Evolutionary conservation across 83 land plant genomes (phyloP), one percentile per base, ranked within the genome.

Genomic region (Picea abies): DNA sequence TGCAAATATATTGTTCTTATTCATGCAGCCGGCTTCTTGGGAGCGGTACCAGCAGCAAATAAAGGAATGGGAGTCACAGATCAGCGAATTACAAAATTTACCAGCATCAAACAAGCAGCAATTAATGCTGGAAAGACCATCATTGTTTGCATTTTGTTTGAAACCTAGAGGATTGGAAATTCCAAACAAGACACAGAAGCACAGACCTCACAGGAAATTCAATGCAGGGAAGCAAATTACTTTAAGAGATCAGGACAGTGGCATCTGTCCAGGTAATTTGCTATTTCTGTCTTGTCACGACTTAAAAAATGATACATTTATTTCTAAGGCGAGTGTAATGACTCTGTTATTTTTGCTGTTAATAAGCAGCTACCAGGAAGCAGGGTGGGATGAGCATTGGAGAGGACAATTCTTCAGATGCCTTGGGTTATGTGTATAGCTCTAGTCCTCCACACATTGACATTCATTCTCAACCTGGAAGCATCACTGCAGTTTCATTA

Each of bases 71-170:
- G 95, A 95, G 86, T 82, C 79, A 47, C 82, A 89, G 29, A 69
- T 92, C 81, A 72, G 79, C 60, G 86, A 82, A 76, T 37, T 77
- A 16, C 87, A 83, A 60, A 63, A 61, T 44, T 58, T 73, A 32
- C 84, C 90, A 4, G 83, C 84, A 65, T 90, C 86, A 60, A 88
- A 79, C 72, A 82, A 82, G 58, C 93, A 72, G 39, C 95, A 88
- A 60, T 67, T 44, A 44, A n/a, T 63, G 32, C 69, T 77, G 22
- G 89, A 93, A 77, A 93, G 87, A 52, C 99, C 99, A 41, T 88
- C 91, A 20, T 89, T 91, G 94, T 94, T 95, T 91, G 96, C 99
- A 25, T 97, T 97, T 82, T 97, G 99, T 83, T 67, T 97, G 89
- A 89, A 89, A 75, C 98, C 99, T 41, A 93, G 97, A 9, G 99